Conservation (phyloP, 352 stramenopile species). For the Pythium biforme region DNA sequence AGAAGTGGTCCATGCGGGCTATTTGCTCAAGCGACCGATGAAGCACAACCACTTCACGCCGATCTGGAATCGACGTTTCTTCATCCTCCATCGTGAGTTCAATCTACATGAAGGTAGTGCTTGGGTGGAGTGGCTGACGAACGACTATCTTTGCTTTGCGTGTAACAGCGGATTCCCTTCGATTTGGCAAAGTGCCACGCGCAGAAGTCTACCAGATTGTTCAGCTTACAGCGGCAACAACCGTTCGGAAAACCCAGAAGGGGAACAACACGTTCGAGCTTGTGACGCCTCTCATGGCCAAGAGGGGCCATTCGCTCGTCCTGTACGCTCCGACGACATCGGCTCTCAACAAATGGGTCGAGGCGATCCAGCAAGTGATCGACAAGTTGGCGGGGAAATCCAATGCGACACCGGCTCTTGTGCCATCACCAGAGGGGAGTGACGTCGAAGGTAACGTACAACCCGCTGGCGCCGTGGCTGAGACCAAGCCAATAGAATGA, state of each 20-base stretch:
- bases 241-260: conserved; percentile 68
- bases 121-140: no score
- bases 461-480: background rate
- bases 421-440: conserved; percentile 5
- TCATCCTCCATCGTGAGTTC: conserved; percentile 60
- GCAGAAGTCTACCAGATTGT: conserved; percentile 76
- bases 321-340: conserved; percentile 53
- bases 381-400: conserved; percentile 28
- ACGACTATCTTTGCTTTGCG: no score
- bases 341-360: conserved; percentile 60
- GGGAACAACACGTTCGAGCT: conserved; percentile 80
- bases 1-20: conserved; percentile 71
- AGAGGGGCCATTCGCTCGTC: conserved; percentile 61
- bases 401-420: background rate
- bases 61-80: conserved; percentile 75
- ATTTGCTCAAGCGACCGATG: conserved; percentile 84
- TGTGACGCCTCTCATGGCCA: conserved; percentile 68
- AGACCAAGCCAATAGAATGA: conserved; percentile 18
- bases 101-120: background rate
- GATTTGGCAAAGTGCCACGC: conserved; percentile 66
- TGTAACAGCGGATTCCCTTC: conserved; percentile 47
- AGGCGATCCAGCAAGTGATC: conserved; percentile 55
- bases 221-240: conserved; percentile 57
- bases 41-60: conserved; percentile 74
- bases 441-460: conserved; percentile 17